Evolutionary conservation across 1,284 basidiomycete genomes (phyloP), one percentile per base, ranked within the genome.

Genomic region (Leccinum ponderosum): DNA sequence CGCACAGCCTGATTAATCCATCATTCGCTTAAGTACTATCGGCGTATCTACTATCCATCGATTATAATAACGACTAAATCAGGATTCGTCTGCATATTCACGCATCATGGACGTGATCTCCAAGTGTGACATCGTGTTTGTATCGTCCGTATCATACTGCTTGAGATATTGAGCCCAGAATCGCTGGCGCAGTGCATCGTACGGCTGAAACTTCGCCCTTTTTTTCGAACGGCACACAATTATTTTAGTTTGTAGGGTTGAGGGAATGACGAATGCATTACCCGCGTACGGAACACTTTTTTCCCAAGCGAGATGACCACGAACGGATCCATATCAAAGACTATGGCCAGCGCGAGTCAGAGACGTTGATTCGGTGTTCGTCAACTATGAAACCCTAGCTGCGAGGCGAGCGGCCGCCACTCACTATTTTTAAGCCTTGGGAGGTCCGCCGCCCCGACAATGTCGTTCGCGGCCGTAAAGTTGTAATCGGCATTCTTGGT

Each of bases 241-340:
- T 17, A 44, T 42, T 42, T 70, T 48, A 68, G 58, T n/a, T 25
- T 25, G 84, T 82, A 0, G 97, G 97, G 73, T 94, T 95, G 63
- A 95, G 85, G 12, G 88, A 91, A 73, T 96, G 94, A 8, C 94
- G 86, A 63, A 1, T 20, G n/a, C n/a, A 96, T 90, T 29, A 95
- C 89, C 52, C 94, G 89, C 0, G 95, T 98, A 3, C 96, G 85
- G 78, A 98, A 98, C 9, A 98, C 93, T 76, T 98, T 98, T 77
- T 97, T 96, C 39, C 95, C 93, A 66, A 99, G 99, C 2, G 94
- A 95, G 66, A 96, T 86, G 65, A 99, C 95, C 14, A 95, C 92
- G 70, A 98, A 98, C 0, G 95, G 95, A 69, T 99, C 95, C 95
- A 98, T 98, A 72, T 98, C 96, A 85, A 89, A 95, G 0, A 91